Evolutionary conservation across 495 filamentous ascomycete genomes (phyloP).

Genomic region (Poronia punctata): DNA sequence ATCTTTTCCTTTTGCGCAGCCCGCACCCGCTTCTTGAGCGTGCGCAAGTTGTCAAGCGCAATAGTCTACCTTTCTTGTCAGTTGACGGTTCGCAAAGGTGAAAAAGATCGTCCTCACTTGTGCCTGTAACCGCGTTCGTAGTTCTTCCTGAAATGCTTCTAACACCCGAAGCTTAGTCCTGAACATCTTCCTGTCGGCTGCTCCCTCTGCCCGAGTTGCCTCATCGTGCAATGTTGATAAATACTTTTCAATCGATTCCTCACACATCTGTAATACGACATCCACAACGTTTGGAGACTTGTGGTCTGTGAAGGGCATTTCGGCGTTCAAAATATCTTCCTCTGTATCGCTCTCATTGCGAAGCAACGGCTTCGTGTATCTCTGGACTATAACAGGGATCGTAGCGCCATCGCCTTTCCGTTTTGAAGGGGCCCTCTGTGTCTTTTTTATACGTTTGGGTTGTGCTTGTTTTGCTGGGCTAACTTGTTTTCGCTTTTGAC

Average conservation of each 20-base stretch:
- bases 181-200: conserved; percentile 42
- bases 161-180: conserved; percentile 56
- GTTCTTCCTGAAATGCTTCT: conserved; percentile 60
- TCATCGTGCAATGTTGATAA: conserved; percentile 39
- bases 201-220: conserved; percentile 29
- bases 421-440: conserved; percentile 14
- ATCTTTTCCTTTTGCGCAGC: conserved; percentile 59
- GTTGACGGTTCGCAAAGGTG: not conserved
- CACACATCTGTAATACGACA: conserved; percentile 61
- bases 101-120: conserved; percentile 34
- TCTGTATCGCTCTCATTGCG: conserved; percentile 23
- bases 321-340: conserved; percentile 38
- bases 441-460: conserved; percentile 17
- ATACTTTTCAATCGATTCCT: conserved; percentile 54
- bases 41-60: conserved; percentile 58
- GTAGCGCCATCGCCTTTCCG: conserved; percentile 23
- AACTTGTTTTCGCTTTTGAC: conserved; percentile 19
- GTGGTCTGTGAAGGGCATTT: conserved; percentile 48
- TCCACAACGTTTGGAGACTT: conserved; percentile 63
- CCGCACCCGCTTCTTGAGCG: conserved; percentile 54
- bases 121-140: conserved; percentile 56
- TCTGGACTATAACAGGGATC: conserved; percentile 40
- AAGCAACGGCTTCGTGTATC: conserved; percentile 33
- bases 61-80: conserved; percentile 38
- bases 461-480: conserved; percentile 34